phyloP scores from a whole-genome alignment of 345 rosid species.

The Brassica incana region DNA sequence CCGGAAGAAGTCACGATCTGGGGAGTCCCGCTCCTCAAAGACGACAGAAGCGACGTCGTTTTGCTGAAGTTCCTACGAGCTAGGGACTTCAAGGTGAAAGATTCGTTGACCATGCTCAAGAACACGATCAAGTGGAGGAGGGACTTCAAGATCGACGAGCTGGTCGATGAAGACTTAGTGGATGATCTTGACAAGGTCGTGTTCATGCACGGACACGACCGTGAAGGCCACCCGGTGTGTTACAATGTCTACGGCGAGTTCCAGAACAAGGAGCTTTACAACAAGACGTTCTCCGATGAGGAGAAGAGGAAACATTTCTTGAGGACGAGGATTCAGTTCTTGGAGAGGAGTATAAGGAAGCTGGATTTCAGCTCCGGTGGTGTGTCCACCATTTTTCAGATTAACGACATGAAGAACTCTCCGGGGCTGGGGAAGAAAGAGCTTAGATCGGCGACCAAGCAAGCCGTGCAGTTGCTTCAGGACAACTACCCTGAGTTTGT shows the following conservation, averaged over 20 bases:
- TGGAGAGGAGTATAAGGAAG: conserved; percentile 84
- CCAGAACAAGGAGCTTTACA: conserved; percentile 80
- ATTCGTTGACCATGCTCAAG: conserved; percentile 72
- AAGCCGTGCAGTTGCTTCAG: conserved; percentile 80
- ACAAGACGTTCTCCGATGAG: conserved; percentile 66
- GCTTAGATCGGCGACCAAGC: conserved; percentile 77
- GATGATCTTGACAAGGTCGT: conserved; percentile 83
- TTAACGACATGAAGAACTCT: conserved; percentile 84
- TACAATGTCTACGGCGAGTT: conserved; percentile 91
- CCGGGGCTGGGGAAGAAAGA: conserved; percentile 80
- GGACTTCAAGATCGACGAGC: conserved; percentile 63
- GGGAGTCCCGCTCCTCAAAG: conserved; percentile 74
- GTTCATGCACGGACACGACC: conserved; percentile 80
- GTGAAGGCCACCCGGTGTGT: conserved; percentile 86
- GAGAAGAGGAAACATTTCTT: conserved; percentile 72
- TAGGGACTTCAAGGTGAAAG: conserved; percentile 81
- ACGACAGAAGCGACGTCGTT: conserved; percentile 77
- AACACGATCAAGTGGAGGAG: conserved; percentile 73
- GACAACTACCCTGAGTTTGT: conserved; percentile 97
- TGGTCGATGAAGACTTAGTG: conserved; percentile 72
- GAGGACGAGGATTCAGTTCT: conserved; percentile 86
- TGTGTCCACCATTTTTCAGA: conserved; percentile 72
- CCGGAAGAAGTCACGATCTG: conserved; percentile 63
- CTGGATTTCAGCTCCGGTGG: conserved; percentile 86
- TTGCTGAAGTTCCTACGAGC: conserved; percentile 80